phyloP scores from a whole-genome alignment of 768 basidiomycete genomes.

The Collybia mongolica region DNA sequence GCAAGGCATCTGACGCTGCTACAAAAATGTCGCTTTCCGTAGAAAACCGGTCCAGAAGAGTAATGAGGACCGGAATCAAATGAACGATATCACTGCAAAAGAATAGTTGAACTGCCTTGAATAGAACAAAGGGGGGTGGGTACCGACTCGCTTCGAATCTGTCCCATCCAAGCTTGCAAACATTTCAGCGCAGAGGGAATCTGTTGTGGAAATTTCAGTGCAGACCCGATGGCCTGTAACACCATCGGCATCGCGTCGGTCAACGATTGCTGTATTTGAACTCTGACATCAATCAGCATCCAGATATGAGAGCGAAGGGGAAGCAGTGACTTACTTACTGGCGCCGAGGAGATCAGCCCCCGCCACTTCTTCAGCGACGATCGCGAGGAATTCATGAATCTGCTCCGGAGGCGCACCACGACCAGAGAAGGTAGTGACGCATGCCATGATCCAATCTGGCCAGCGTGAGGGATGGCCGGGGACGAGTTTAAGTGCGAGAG shows the following conservation, averaged over 20 bases:
- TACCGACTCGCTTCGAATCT: constrained; percentile 38
- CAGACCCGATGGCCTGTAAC: constrained; percentile 59
- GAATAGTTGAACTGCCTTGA: background rate
- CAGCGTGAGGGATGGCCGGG: constrained; percentile 58
- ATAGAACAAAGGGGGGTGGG: constrained; percentile 1
- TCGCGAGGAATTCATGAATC: constrained; percentile 74
- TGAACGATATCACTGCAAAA: constrained; percentile 61
- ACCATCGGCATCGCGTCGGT: constrained; percentile 70
- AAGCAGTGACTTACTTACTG: constrained; percentile 56
- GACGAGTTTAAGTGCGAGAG: constrained; percentile 70
- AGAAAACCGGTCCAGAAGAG: constrained; percentile 53
- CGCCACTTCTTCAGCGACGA: constrained; percentile 81
- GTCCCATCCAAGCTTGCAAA: constrained; percentile 79
- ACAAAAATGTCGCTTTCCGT: constrained; percentile 57
- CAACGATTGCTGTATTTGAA: constrained; percentile 64
- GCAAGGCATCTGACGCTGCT: constrained; percentile 66
- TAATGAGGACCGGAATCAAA: constrained; percentile 64
- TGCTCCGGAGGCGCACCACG: constrained; percentile 58
- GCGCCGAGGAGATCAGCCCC: constrained; percentile 72
- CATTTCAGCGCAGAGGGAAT: constrained; percentile 74
- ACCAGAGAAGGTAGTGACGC: constrained; percentile 59
- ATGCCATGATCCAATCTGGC: constrained; percentile 76
- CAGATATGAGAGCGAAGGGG: background rate
- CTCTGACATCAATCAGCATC: constrained; percentile 32
- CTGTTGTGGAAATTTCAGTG: constrained; percentile 50